A percentile compares a stretch with the other conserved stretches of the same genome.
These are phyloP conservation scores for Peterozyma toletana DNA, from an alignment of 805 yeast genomes.

Conservation along the genomic window DNA sequence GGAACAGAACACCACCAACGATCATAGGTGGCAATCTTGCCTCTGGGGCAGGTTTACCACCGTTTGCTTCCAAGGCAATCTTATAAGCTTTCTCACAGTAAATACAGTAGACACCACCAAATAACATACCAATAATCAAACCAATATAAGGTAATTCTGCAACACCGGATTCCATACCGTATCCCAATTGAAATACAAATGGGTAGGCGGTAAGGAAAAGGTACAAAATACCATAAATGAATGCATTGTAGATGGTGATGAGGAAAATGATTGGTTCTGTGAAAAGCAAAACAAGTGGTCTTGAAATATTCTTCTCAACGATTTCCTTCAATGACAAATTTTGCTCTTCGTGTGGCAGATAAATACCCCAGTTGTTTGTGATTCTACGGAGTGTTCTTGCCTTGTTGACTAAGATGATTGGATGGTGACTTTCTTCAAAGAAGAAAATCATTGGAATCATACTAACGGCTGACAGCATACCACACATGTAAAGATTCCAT, in stretches of 20 bases:
- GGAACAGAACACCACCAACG: slow-evolving; percentile 62
- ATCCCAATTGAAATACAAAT: slow-evolving; percentile 54
- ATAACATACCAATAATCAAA: slow-evolving; percentile 57
- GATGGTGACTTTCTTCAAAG: slow-evolving; percentile 65
- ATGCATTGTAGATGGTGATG: slow-evolving; percentile 64
- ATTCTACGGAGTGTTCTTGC: slow-evolving; percentile 56
- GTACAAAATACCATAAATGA: slow-evolving; percentile 75
- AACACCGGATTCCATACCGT: slow-evolving; percentile 55
- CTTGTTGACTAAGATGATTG: slow-evolving; percentile 52
- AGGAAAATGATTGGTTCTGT: slow-evolving; percentile 67
- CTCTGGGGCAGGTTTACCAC: slow-evolving; percentile 66
- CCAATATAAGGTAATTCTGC: slow-evolving; percentile 77
- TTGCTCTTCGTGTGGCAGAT: slow-evolving; percentile 67
- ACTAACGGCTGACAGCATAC: slow-evolving; percentile 46
- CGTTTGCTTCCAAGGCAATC: slow-evolving; percentile 38
- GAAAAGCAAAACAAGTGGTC: slow-evolving; percentile 62
- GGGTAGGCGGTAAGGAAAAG: slow-evolving; percentile 72
- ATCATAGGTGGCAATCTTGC: slow-evolving; percentile 74
- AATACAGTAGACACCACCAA: slow-evolving; percentile 50
- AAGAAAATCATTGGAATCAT: slow-evolving; percentile 32
- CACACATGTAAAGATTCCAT: slow-evolving; percentile 71
- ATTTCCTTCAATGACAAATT: slow-evolving; percentile 52
- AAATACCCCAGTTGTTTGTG: slow-evolving; percentile 79
- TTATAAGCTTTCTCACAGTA: slow-evolving; percentile 48
- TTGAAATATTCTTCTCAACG: slow-evolving; percentile 50